phyloP scores from a whole-genome alignment of 441 rosid genomes.

The Erysimum pusillum region DNA sequence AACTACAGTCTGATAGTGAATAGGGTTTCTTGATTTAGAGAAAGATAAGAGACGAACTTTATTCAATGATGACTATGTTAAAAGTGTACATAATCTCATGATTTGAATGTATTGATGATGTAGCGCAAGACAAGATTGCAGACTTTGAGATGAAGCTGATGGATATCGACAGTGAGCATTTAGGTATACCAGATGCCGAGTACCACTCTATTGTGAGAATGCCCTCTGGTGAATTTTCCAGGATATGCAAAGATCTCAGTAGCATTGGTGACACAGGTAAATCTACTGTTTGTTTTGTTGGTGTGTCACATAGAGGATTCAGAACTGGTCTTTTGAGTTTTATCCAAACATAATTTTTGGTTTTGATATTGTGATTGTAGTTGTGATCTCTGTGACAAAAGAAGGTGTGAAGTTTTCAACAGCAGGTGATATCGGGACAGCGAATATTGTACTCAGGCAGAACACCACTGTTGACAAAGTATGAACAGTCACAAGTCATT shows the following conservation, averaged over 20 bases:
- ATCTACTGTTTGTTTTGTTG: background rate
- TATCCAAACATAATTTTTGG: background rate
- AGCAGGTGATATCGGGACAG: conserved; percentile 95
- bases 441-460: conserved; percentile 88
- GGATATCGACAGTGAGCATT: conserved; percentile 98
- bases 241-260: conserved; percentile 91
- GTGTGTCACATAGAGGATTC: background rate
- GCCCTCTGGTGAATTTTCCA: conserved; percentile 89
- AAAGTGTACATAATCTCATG: conserved; percentile 6
- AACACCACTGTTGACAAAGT: conserved; percentile 94
- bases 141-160: conserved; percentile 98
- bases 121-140: conserved; percentile 93
- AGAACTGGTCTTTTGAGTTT: conserved; percentile 8
- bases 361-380: conserved; percentile 46
- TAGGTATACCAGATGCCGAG: conserved; percentile 97
- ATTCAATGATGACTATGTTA: background rate
- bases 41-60: background rate
- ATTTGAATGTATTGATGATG: conserved; percentile 29
- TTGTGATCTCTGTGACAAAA: conserved; percentile 90
- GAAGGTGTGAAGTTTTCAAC: conserved; percentile 97
- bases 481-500: conserved; percentile 1
- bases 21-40: background rate
- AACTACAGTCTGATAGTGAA: background rate
- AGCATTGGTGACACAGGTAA: conserved; percentile 92
- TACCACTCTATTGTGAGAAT: conserved; percentile 92